A percentile compares a stretch with the other conserved stretches of the same genome.
Evolutionary conservation across 331 rosid species (phyloP).

Genomic region (Acacia concinna): DNA sequence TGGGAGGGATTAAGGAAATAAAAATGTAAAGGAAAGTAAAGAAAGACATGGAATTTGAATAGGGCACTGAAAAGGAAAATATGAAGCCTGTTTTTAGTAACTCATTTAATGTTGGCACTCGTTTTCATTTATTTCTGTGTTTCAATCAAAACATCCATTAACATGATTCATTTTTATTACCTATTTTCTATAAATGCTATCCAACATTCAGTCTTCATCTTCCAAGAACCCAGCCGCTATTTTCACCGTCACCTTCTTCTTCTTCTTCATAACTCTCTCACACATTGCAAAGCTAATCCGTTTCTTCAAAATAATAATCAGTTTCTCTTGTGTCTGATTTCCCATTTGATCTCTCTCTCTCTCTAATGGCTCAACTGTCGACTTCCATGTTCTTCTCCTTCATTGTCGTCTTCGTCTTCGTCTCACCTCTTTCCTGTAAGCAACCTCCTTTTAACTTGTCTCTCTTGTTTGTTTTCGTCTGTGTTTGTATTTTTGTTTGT

Average conservation of each 20-base stretch:
- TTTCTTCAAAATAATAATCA: background rate
- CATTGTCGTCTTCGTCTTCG: constrained; percentile 3
- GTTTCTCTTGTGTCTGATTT: background rate
- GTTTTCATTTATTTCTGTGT: too few relatives aligned
- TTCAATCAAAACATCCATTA: too few relatives aligned
- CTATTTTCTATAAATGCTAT: constrained; percentile 16
- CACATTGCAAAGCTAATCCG: background rate
- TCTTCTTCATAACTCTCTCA: constrained; percentile 8
- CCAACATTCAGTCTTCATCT: background rate
- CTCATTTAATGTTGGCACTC: constrained; percentile 20
- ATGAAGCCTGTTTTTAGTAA: background rate
- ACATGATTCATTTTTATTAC: background rate
- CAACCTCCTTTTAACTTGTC: background rate
- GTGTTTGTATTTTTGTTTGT: background rate
- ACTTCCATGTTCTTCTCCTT: constrained; percentile 28
- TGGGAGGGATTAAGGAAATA: background rate
- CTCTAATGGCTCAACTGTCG: constrained; percentile 16
- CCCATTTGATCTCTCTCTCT: background rate
- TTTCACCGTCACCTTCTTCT: background rate
- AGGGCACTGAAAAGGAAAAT: background rate
- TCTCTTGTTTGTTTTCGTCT: too few relatives aligned
- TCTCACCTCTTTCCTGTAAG: constrained; percentile 38
- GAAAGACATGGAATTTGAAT: constrained; percentile 17
- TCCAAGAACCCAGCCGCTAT: background rate
- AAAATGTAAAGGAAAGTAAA: background rate